These are phyloP conservation scores for Macrocybe gigantea DNA, from an alignment of 768 basidiomycete genomes.

Conservation along the genomic window DNA sequence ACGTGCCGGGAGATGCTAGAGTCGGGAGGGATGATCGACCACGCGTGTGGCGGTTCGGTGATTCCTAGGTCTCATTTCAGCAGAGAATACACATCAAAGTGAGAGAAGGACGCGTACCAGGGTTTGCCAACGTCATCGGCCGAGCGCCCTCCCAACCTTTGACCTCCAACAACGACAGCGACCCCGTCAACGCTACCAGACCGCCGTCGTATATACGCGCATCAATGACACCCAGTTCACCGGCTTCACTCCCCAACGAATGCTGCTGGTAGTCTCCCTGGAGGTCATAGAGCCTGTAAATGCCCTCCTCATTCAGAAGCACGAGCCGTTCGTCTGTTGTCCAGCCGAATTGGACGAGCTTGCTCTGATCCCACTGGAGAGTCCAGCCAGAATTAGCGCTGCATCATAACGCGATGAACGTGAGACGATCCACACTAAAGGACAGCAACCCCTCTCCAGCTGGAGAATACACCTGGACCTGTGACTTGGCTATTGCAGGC, in stretches of 20 bases:
- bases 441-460: slow-evolving; percentile 68
- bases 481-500: slow-evolving; percentile 60
- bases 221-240: slow-evolving; percentile 78
- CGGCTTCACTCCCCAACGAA: slow-evolving; percentile 77
- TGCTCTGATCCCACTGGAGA: slow-evolving; percentile 84
- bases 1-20: slow-evolving; percentile 84
- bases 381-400: slow-evolving; percentile 12
- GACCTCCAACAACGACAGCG: slow-evolving; percentile 74
- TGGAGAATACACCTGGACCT: slow-evolving; percentile 84
- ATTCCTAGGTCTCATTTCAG: slow-evolving; percentile 41
- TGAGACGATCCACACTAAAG: slow-evolving; percentile 61
- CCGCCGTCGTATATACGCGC: slow-evolving; percentile 85
- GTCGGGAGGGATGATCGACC: slow-evolving; percentile 89
- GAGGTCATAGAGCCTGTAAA: slow-evolving; percentile 84
- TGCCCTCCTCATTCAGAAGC: slow-evolving; percentile 87
- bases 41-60: slow-evolving; percentile 74
- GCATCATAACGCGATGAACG: slow-evolving; percentile 4
- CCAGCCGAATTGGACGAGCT: slow-evolving; percentile 81
- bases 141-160: slow-evolving; percentile 83
- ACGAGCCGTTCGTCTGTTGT: slow-evolving; percentile 76
- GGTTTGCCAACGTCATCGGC: slow-evolving; percentile 65
- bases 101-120: slow-evolving; percentile 43
- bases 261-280: slow-evolving; percentile 83
- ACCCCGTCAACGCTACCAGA: slow-evolving; percentile 77
- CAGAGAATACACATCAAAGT: neutral